phyloP scores from a whole-genome alignment of 805 yeast genomes.

The Sugiyamaella smithiae region DNA sequence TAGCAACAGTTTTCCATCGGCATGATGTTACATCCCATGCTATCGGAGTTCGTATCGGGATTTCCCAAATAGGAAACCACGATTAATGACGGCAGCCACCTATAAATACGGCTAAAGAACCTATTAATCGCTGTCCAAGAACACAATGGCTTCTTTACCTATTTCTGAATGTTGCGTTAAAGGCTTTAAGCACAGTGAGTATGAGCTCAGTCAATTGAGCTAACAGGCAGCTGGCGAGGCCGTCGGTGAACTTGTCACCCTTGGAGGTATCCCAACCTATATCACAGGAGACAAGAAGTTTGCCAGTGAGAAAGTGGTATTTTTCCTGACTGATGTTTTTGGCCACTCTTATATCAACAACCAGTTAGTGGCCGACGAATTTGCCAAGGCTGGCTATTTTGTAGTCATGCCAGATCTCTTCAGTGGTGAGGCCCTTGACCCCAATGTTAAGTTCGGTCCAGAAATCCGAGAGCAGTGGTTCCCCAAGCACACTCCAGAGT shows the following conservation, averaged over 20 bases:
- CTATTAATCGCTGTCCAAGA: background rate
- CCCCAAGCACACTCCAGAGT: slow-evolving; percentile 51
- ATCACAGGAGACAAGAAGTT: slow-evolving; percentile 47
- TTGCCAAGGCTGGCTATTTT: slow-evolving; percentile 59
- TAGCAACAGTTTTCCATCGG: background rate
- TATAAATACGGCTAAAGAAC: background rate
- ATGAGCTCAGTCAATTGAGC: background rate
- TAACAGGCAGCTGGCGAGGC: slow-evolving; percentile 27
- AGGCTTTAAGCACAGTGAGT: slow-evolving; percentile 16
- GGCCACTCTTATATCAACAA: slow-evolving; percentile 61
- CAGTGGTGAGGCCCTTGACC: slow-evolving; percentile 44
- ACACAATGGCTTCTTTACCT: slow-evolving; percentile 13
- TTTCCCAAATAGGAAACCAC: background rate
- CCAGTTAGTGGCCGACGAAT: slow-evolving; percentile 46
- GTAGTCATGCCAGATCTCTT: slow-evolving; percentile 76
- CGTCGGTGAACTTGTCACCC: slow-evolving; percentile 24
- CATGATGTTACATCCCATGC: background rate
- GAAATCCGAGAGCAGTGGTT: slow-evolving; percentile 47
- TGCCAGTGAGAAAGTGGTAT: slow-evolving; percentile 47
- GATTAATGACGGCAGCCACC: background rate
- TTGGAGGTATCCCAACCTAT: slow-evolving; percentile 41
- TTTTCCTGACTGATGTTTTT: slow-evolving; percentile 61
- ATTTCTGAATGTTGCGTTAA: slow-evolving; percentile 11
- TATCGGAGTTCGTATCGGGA: background rate
- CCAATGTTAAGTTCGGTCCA: slow-evolving; percentile 26